Evolutionary conservation across 2,329 filamentous ascomycete species (phyloP), one percentile per base, ranked within the genome.

Genomic region (Penicillium verrucosum): DNA sequence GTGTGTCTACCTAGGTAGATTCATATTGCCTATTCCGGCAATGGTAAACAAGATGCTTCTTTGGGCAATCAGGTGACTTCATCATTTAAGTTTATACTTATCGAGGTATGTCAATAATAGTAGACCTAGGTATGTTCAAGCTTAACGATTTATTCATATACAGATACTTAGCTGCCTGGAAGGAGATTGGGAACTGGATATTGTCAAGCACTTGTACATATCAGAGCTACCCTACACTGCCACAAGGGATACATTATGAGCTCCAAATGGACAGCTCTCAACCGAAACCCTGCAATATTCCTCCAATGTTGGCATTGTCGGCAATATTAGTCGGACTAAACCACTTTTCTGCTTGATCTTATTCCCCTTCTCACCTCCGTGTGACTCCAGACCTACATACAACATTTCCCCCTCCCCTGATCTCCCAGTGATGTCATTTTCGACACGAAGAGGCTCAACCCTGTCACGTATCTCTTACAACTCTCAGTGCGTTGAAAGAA

Each of bases 11-110:
- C 18, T 18, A 18, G 18, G 1, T 18, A 41, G 8, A 23, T 49
- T 42, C 27, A 50, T 58, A 27, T 51, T 61, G 34, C 63, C 63
- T 59, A 47, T 54, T 66, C 43, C 32, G 61, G 61, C 18, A 55
- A 50, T 60, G 4, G 49, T 51, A 65, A 66, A 65, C 63, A 66
- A 55, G 21, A 36, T 65, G 29, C 64, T 58, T 37, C 43, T 66
- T 34, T 34, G 14, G 32, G 32, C 1, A 14, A 34, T 34, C 32
- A 34, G 1, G 32, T 34, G 32, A 34, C 32, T 34, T 21, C 9
- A 4, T 32, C 4, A 2, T 8, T 32, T 9, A 4, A 5, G 18
- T 16, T 18, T 6, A 45, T 32, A 32, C 12, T 23, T 29, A 44
- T 44, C 2, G 18, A 45, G 12, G 5, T 4, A 23, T 10, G 23